Conservation (phyloP, 2,329 filamentous ascomycete species). For the Beauveria medogensis region DNA sequence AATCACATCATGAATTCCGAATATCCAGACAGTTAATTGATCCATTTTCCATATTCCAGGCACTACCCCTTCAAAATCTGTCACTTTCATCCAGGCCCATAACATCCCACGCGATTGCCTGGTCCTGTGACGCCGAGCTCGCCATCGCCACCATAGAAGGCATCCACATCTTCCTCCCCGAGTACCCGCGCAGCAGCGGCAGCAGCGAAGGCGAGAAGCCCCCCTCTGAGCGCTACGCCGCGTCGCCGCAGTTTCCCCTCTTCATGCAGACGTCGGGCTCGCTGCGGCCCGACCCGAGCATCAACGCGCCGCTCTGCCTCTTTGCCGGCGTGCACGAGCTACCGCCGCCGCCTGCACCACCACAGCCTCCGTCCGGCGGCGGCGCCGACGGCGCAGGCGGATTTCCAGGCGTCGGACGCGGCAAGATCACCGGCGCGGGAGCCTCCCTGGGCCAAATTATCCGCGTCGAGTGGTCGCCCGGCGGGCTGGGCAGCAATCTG, state of each 20-base stretch:
- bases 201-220: neutral
- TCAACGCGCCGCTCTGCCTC: slow-evolving; percentile 7
- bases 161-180: slow-evolving; percentile 6
- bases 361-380: neutral
- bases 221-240: neutral
- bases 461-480: slow-evolving; percentile 48
- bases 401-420: slow-evolving; percentile 1
- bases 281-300: slow-evolving; percentile 6
- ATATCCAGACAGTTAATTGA: neutral
- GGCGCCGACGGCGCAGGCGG: neutral
- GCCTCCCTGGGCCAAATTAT: slow-evolving; percentile 48
- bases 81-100: slow-evolving; percentile 35
- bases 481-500: slow-evolving; percentile 46
- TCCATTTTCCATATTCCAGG: neutral
- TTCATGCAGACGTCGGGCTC: slow-evolving; percentile 6
- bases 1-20: slow-evolving; percentile 17
- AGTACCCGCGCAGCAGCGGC: slow-evolving; percentile 1
- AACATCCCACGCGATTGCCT: slow-evolving; percentile 30
- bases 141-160: slow-evolving; percentile 6
- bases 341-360: neutral
- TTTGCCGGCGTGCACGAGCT: neutral
- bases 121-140: slow-evolving; percentile 10
- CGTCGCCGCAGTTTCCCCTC: slow-evolving; percentile 6
- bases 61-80: slow-evolving; percentile 39
- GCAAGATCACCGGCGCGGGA: neutral